phyloP scores from a whole-genome alignment of 2,329 filamentous ascomycete genomes.

The Arthrobotrys iridis region DNA sequence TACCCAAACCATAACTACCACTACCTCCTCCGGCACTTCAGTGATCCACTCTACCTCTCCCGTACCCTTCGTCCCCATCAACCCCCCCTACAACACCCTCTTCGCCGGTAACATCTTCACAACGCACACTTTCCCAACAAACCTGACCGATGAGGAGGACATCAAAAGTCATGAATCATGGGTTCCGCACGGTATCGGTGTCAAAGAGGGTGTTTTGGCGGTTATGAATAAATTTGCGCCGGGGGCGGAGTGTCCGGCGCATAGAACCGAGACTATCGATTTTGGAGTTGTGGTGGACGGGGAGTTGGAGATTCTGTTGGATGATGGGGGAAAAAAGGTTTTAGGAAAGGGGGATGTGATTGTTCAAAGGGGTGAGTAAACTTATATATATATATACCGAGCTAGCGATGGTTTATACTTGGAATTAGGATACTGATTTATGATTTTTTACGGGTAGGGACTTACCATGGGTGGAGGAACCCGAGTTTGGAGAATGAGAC shows the following conservation, averaged over 20 bases:
- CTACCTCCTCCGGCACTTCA: background rate
- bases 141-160: constrained; percentile 21
- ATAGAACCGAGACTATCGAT: constrained; percentile 68
- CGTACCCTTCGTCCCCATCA: constrained; percentile 3
- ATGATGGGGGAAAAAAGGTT: constrained; percentile 65
- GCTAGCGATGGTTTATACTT: background rate
- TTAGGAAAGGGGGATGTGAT: constrained; percentile 68
- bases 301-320: constrained; percentile 66
- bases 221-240: constrained; percentile 66
- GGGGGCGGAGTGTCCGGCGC: constrained; percentile 64
- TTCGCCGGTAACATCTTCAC: constrained; percentile 25
- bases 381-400: background rate
- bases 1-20: constrained; percentile 34
- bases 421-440: background rate
- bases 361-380: constrained; percentile 65
- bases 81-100: constrained; percentile 19
- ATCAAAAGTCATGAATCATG: constrained; percentile 23
- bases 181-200: constrained; percentile 26
- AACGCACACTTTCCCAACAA: constrained; percentile 30
- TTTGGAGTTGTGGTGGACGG: constrained; percentile 69
- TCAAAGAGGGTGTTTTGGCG: constrained; percentile 62
- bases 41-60: constrained; percentile 10
- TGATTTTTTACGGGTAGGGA: constrained; percentile 9
- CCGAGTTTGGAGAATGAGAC: constrained; percentile 46
- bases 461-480: constrained; percentile 46